Evolutionary conservation across 1,139 yeast species (phyloP).

Genomic region (Sugiyamaella japonica): DNA sequence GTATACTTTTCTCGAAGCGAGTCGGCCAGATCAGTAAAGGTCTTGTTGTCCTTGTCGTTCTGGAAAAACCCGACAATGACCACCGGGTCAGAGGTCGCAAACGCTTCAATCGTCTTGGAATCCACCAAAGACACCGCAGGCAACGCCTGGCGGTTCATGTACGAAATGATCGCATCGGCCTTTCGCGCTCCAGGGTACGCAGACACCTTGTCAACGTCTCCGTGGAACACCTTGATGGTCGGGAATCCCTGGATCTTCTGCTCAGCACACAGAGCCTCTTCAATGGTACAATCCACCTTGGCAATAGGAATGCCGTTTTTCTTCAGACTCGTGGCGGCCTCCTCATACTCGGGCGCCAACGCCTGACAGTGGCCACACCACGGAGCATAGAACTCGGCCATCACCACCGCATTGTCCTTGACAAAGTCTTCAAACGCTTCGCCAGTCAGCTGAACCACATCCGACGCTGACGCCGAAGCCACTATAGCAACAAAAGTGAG

Average conservation of each 20-base stretch:
- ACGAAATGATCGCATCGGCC: slow-evolving; percentile 71
- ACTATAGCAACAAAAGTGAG: slow-evolving; percentile 39
- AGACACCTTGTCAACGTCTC: slow-evolving; percentile 44
- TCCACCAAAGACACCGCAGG: slow-evolving; percentile 70
- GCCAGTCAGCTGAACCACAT: slow-evolving; percentile 71
- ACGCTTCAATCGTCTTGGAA: slow-evolving; percentile 51
- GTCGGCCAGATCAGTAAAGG: slow-evolving; percentile 57
- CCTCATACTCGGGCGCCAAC: slow-evolving; percentile 84
- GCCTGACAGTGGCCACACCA: slow-evolving; percentile 99
- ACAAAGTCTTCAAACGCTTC: slow-evolving; percentile 61
- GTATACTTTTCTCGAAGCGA: slow-evolving; percentile 58
- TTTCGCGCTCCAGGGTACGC: slow-evolving; percentile 84
- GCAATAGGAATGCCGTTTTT: slow-evolving; percentile 73
- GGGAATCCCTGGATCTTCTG: slow-evolving; percentile 89
- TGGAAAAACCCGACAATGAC: slow-evolving; percentile 51
- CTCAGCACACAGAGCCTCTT: slow-evolving; percentile 73
- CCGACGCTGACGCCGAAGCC: slow-evolving; percentile 76
- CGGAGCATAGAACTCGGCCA: slow-evolving; percentile 97
- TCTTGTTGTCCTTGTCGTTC: slow-evolving; percentile 46
- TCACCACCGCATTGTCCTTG: slow-evolving; percentile 70
- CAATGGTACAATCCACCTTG: slow-evolving; percentile 90
- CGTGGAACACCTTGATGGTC: slow-evolving; percentile 81
- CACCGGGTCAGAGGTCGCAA: slow-evolving; percentile 51
- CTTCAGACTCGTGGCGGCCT: slow-evolving; percentile 77
- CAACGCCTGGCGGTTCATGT: slow-evolving; percentile 78